These are phyloP conservation scores for Candida orba DNA, from an alignment of 805 yeast genomes.

Conservation along the genomic window DNA sequence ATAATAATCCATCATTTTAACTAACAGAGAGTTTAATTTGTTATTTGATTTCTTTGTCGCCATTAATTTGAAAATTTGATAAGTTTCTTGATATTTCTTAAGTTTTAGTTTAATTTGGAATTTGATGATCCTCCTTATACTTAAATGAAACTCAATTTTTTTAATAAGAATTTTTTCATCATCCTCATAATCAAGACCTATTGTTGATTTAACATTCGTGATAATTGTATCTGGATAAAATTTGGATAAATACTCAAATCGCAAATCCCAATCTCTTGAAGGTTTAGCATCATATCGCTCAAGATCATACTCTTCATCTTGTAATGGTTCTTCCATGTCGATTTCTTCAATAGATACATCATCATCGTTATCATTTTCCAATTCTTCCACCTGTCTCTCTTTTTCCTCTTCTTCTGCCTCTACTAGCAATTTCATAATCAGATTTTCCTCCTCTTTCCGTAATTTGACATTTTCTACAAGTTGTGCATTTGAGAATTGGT, in stretches of 20 bases:
- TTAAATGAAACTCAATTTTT: conserved; percentile 14
- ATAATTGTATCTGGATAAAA: conserved; percentile 20
- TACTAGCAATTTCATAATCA: conserved; percentile 6
- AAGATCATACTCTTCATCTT: conserved; percentile 6
- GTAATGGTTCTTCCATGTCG: conserved; percentile 2
- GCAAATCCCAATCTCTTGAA: conserved; percentile 15
- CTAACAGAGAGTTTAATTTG: conserved; percentile 15
- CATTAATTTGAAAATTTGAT: conserved; percentile 9
- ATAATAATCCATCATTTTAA: conserved; percentile 6
- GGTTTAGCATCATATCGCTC: conserved; percentile 16
- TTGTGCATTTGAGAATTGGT: conserved; percentile 10
- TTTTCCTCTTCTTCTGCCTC: conserved; percentile 1
- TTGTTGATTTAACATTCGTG: conserved; percentile 8
- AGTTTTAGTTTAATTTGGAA: conserved; percentile 13
- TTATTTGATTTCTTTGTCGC: conserved; percentile 16
- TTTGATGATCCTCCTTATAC: conserved; percentile 7
- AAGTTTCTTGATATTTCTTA: conserved; percentile 7
- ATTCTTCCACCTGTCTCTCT: too few species aligned
- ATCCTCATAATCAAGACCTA: conserved; percentile 12
- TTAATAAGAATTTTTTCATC: conserved; percentile 11
- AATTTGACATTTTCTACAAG: conserved; percentile 5
- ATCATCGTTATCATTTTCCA: background rate
- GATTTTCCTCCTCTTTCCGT: conserved; percentile 11
- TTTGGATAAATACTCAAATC: conserved; percentile 17
- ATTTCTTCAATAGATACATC: background rate